Evolutionary conservation across 208 protist genomes (phyloP), one percentile per base, ranked within the genome.

Genomic region (Acanthamoeba royreba): DNA sequence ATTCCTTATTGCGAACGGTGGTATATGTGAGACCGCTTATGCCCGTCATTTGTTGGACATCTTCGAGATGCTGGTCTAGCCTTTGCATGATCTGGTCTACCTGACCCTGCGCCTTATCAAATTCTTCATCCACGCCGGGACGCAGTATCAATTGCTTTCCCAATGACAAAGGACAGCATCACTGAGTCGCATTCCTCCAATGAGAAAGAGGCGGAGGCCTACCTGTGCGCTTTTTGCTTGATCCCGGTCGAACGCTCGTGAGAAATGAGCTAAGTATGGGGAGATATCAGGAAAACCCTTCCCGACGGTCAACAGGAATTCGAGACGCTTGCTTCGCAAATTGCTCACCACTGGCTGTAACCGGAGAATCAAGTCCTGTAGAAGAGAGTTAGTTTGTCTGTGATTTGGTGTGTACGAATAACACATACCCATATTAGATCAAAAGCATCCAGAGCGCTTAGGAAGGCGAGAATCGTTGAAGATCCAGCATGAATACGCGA

Each of bases 1-100:
- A 88, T 11, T 88, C 81, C 81, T 88, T 88, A 35, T 88, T 88
- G 40, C 81, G 49, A 35, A 88, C 33, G 53, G 81, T 88, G 35
- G 66, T 40, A 40, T 77, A 77, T 31, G 66, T 40, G 38, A 77
- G 40, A 22, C 45, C 66, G 9, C 15, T 0, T 8, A 77, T 77
- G 31, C 66, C 66, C 35, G 45, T 40, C 35, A 38, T 40, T 22
- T 38, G 19, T 19, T 77, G 40, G 2, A 77, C 19, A 0, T 92
- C 86, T 19, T 92, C 55, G 33, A 92, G 15, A 38, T 92, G 43
- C 61, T 77, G 49, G 22, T 92, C 33, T 40, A 92, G 86, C 45
- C 31, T n/a, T 28, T 63, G 38, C 49, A 77, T 58, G 45, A 92
- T 77, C 40, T 74, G 13, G 28, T 43, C 86, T 19, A 92, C 61